These are phyloP conservation scores for Penicillium verrucosum DNA, from an alignment of 2,329 filamentous ascomycete genomes.

Conservation along the genomic window DNA sequence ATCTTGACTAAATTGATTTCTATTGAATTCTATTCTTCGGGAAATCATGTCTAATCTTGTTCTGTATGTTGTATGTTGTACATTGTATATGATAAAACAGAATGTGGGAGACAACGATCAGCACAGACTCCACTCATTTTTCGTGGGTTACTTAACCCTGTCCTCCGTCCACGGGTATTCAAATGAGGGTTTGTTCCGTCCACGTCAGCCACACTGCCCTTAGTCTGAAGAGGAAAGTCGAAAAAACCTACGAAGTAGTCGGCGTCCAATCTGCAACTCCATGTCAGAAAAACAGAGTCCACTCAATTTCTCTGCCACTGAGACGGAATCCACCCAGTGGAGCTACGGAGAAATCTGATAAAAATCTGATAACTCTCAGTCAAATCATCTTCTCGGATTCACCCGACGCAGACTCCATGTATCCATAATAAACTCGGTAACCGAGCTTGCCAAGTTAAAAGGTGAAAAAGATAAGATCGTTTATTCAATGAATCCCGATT, in stretches of 20 bases:
- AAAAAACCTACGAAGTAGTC: background rate
- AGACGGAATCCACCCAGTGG: conserved; percentile 20
- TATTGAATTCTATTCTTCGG: background rate
- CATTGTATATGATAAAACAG: background rate
- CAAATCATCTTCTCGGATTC: conserved; percentile 17
- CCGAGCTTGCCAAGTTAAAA: conserved; percentile 18
- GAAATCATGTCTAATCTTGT: background rate
- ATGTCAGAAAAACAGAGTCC: background rate
- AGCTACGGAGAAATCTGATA: conserved; percentile 24
- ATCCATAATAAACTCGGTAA: conserved; percentile 21
- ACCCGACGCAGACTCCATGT: conserved; percentile 11
- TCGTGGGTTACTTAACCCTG: background rate
- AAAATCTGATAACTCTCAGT: conserved; percentile 22
- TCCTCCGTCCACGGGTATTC: background rate
- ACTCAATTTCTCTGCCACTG: conserved; percentile 5
- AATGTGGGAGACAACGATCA: background rate
- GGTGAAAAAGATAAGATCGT: conserved; percentile 7
- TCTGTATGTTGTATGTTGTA: background rate
- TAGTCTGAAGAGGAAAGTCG: background rate
- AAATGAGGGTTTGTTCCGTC: background rate
- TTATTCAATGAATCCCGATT: background rate
- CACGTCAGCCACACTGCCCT: conserved; percentile 2
- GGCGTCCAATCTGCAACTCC: background rate
- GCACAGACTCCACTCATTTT: background rate
- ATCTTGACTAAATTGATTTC: background rate